A percentile compares a stretch with the other conserved stretches of the same genome.
phyloP scores from a whole-genome alignment of 2,329 filamentous ascomycete genomes.

The Sporothrix dimorphospora region DNA sequence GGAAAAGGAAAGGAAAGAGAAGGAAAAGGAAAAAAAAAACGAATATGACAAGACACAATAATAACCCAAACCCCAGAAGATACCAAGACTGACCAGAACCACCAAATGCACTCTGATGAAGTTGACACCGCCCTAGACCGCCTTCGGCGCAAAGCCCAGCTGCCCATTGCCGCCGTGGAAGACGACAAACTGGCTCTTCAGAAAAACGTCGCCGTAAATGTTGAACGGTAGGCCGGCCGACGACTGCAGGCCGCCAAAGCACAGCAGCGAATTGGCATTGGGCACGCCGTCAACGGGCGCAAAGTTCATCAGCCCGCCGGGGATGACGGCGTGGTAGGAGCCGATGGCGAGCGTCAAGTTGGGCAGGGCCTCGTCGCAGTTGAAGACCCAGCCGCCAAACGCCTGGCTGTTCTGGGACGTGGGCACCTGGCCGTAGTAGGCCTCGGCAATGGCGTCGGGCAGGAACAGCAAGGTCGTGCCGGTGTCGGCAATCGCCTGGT shows the following conservation, averaged over 20 bases:
- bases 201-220: conserved; percentile 39
- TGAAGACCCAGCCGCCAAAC: conserved; percentile 45
- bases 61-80: not conserved
- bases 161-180: conserved; percentile 43
- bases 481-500: conserved; percentile 46
- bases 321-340: conserved; percentile 40
- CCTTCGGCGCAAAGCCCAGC: conserved; percentile 47
- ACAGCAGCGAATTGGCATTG: conserved; percentile 29
- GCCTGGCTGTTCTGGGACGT: conserved; percentile 42
- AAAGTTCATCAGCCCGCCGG: conserved; percentile 46
- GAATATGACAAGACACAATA: not conserved
- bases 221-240: conserved; percentile 35
- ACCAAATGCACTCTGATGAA: too few relatives aligned
- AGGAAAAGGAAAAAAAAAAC: not conserved
- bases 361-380: conserved; percentile 42
- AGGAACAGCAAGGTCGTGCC: conserved; percentile 49
- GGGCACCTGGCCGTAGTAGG: conserved; percentile 45
- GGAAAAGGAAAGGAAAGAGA: not conserved
- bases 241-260: conserved; percentile 45
- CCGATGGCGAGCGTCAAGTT: conserved; percentile 45
- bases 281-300: conserved; percentile 38
- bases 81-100: not conserved
- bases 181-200: conserved; percentile 43
- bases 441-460: conserved; percentile 42
- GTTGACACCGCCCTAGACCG: not conserved